Base-by-base conservation (phyloP, 192 early-diverging fungal genomes). In the Umbelopsis vinacea region DNA sequence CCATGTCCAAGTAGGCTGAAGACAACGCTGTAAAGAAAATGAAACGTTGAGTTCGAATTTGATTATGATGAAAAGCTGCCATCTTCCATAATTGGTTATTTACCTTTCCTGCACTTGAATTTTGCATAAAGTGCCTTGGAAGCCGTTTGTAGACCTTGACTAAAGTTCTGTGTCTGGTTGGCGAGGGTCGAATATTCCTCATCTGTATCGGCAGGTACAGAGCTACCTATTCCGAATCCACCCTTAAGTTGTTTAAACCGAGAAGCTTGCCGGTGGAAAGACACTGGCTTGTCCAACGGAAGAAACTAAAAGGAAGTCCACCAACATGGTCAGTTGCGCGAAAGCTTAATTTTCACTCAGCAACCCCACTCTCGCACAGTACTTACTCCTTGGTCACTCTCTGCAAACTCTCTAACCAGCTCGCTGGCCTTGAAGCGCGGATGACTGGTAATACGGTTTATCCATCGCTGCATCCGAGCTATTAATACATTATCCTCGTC, bases 101-200 rank as follows among this genome's bases (percentile, higher is more conserved):
- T 37, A 63, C 57, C 57, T 63, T 63, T 63, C 33, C 57, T 29
- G 29, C 57, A 63, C 35, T 63, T 63, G 35, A 63, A 63, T 10
- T 37, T 63, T 7, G 57, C 57, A 29, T 63, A 33, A 26, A 63
- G 29, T 11, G 57, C 57, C 12, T 63, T 63, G 4, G 57, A 37
- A 0, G 33, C 57, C 19, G 57, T 33, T 63, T 63, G 57, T 4
- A 63, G 33, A 38, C 57, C 57, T 33, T 63, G 57, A n/a, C 33
- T 63, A 14, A 63, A 63, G 29, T 12, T 35, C 26, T 63, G 57
- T 63, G 35, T 63, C 26, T 63, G 57, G 57, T 19, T 63, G 6
- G 57, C 35, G 7, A 63, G 7, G 24, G 57, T 35, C 6, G 35
- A 35, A 37, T n/a, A 63, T 5, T 63, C 57, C 15, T 63, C 11